Conservation (phyloP, 73 alveolate genomes). For the Tetrahymena malaccensis region DNA sequence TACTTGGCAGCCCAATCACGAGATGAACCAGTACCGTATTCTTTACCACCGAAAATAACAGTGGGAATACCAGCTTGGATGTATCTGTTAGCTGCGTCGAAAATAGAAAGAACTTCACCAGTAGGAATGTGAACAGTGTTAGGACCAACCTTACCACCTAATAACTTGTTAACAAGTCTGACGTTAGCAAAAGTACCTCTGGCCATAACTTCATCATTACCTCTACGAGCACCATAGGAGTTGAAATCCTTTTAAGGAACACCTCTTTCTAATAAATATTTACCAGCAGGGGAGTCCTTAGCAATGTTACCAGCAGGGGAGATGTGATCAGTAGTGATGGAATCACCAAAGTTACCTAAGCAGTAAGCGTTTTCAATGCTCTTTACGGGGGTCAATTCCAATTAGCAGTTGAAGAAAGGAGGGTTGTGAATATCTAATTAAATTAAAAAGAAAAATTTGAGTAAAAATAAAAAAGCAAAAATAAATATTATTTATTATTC, state of each 20-base stretch:
- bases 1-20: slow-evolving; percentile 91
- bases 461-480: not conserved
- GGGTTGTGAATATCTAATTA: slow-evolving; percentile 52
- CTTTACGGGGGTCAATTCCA: slow-evolving; percentile 41
- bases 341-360: slow-evolving; percentile 74
- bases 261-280: slow-evolving; percentile 53
- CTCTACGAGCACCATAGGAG: slow-evolving; percentile 89
- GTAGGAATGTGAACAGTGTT: slow-evolving; percentile 70
- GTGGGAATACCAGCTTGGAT: slow-evolving; percentile 37
- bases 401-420: slow-evolving; percentile 54
- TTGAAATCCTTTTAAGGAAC: slow-evolving; percentile 68
- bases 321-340: slow-evolving; percentile 85
- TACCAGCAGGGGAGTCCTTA: slow-evolving; percentile 75
- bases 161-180: slow-evolving; percentile 67
- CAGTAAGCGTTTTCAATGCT: slow-evolving; percentile 58
- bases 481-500: not conserved
- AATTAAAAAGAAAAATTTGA: not conserved
- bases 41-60: slow-evolving; percentile 73
- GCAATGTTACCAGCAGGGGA: slow-evolving; percentile 90
- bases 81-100: slow-evolving; percentile 75
- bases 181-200: slow-evolving; percentile 88
- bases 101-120: slow-evolving; percentile 57
- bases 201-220: slow-evolving; percentile 80
- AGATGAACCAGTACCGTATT: slow-evolving; percentile 81
- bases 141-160: slow-evolving; percentile 63